phyloP scores from a whole-genome alignment of 768 basidiomycete species.

The Boletus pseudopeckii region DNA sequence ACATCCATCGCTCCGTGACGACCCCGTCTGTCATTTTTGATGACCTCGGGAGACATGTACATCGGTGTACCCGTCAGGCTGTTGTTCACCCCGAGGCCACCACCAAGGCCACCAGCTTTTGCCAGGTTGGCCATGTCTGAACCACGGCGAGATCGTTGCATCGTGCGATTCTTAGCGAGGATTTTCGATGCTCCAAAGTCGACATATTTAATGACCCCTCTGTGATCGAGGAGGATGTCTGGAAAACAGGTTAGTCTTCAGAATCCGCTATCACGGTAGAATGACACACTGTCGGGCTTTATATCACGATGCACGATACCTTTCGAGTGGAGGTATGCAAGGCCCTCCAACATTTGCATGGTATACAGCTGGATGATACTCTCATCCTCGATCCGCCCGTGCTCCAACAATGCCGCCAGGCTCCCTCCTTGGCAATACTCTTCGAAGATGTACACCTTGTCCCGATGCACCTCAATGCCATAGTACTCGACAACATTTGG shows the following conservation, averaged over 20 bases:
- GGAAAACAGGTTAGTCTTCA: conserved; percentile 12
- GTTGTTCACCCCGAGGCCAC: conserved; percentile 61
- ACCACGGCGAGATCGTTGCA: conserved; percentile 64
- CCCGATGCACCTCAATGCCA: conserved; percentile 97
- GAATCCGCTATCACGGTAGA: neutral
- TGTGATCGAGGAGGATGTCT: conserved; percentile 92
- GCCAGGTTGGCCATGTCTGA: conserved; percentile 37
- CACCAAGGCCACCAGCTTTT: conserved; percentile 35
- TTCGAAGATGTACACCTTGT: conserved; percentile 98
- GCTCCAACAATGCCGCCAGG: conserved; percentile 81
- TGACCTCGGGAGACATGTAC: conserved; percentile 99
- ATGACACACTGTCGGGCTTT: conserved; percentile 91
- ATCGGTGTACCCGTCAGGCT: conserved; percentile 96
- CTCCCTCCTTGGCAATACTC: conserved; percentile 98
- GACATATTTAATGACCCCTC: conserved; percentile 92
- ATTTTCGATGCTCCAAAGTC: conserved; percentile 98
- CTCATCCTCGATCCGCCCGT: conserved; percentile 95
- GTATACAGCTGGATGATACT: conserved; percentile 94
- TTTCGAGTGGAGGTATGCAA: conserved; percentile 89
- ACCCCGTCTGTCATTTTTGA: conserved; percentile 88
- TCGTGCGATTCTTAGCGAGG: conserved; percentile 83
- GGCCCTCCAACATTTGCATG: conserved; percentile 93
- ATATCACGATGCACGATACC: conserved; percentile 95
- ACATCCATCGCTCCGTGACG: conserved; percentile 96
- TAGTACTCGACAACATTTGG: conserved; percentile 98